These are phyloP conservation scores for Pichia paraexigua DNA, from an alignment of 805 yeast genomes.

Conservation along the genomic window DNA sequence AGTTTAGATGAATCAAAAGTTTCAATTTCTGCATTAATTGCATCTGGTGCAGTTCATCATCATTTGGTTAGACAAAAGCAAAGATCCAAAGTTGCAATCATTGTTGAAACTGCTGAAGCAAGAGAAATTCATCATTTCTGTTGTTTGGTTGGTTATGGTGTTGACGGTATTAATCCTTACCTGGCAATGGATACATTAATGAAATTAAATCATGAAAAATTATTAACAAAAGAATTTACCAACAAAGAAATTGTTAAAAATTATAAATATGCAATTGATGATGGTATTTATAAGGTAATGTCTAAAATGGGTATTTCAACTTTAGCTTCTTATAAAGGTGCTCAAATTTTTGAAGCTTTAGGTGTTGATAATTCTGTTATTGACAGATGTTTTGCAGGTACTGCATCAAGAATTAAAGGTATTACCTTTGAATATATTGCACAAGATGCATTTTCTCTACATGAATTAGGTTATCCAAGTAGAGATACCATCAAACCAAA, in stretches of 20 bases:
- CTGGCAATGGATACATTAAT: slow-evolving; percentile 83
- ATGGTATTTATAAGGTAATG: slow-evolving; percentile 94
- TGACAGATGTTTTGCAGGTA: slow-evolving; percentile 93
- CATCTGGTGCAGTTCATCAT: slow-evolving; percentile 96
- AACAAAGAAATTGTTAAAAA: slow-evolving; percentile 60
- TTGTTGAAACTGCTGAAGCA: slow-evolving; percentile 94
- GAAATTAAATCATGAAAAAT: slow-evolving; percentile 74
- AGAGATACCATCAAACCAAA: slow-evolving; percentile 63
- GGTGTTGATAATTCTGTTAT: slow-evolving; percentile 94
- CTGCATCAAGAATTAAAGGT: slow-evolving; percentile 95
- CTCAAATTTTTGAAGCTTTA: slow-evolving; percentile 94
- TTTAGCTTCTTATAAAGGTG: slow-evolving; percentile 96
- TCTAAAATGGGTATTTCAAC: slow-evolving; percentile 99
- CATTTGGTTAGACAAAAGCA: slow-evolving; percentile 92
- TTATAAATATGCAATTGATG: slow-evolving; percentile 78
- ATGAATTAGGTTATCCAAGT: slow-evolving; percentile 84
- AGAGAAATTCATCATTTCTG: slow-evolving; percentile 96
- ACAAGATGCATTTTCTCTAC: slow-evolving; percentile 91
- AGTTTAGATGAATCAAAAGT: slow-evolving; percentile 52
- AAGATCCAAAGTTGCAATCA: slow-evolving; percentile 88
- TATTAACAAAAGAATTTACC: slow-evolving; percentile 49
- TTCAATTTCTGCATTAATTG: slow-evolving; percentile 80
- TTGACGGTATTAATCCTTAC: slow-evolving; percentile 93
- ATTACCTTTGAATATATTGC: slow-evolving; percentile 93
- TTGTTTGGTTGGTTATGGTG: slow-evolving; percentile 93